These are phyloP conservation scores for Marsdenia floribunda DNA, from an alignment of 257 asterid species.

Conservation along the genomic window DNA sequence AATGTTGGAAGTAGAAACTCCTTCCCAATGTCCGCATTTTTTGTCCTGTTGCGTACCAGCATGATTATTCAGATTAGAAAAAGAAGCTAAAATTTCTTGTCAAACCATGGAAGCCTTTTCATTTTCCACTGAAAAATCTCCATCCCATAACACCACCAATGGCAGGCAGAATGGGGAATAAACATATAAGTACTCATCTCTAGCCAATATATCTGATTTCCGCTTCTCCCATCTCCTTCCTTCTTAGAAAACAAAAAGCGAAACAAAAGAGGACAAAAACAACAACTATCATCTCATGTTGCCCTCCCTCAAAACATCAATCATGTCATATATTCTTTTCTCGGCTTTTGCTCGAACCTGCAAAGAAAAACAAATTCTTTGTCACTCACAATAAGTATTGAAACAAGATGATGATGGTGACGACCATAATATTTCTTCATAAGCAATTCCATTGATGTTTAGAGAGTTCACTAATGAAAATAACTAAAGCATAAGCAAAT, in stretches of 20 bases:
- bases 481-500: background rate
- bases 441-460: background rate
- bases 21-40: no score
- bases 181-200: no score
- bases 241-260: background rate
- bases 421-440: background rate
- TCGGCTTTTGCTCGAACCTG: constrained; percentile 69
- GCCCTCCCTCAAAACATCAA: constrained; percentile 90
- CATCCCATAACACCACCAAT: no score
- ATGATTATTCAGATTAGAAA: no score
- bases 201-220: no score
- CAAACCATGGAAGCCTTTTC: no score
- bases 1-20: no score
- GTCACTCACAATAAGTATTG: background rate
- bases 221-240: background rate
- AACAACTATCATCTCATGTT: constrained; percentile 54
- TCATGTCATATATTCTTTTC: constrained; percentile 76
- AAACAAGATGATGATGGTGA: background rate
- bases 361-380: constrained; percentile 14
- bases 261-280: background rate
- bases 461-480: background rate
- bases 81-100: no score
- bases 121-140: no score
- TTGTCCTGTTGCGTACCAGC: no score
- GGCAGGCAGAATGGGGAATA: no score